phyloP scores from a whole-genome alignment of 371 early-diverging fungal species.

The Paraphysoderma sedebokerense region DNA sequence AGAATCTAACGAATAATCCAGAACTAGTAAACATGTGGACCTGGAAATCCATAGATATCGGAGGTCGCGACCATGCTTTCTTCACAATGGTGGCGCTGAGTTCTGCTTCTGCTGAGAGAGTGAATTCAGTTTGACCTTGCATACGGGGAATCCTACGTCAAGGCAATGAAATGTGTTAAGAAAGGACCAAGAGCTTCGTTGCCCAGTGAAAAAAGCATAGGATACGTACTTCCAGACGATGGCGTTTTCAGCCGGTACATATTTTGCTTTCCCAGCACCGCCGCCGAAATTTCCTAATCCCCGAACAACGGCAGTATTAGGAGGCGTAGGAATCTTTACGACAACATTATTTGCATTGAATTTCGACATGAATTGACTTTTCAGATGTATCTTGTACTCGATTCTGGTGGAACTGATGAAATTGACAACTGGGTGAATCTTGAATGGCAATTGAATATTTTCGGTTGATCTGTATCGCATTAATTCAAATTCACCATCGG shows the following conservation, averaged over 20 bases:
- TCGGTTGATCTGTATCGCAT: slow-evolving; percentile 82
- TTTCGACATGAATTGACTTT: slow-evolving; percentile 57
- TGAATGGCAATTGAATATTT: slow-evolving; percentile 70
- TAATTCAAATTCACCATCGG: slow-evolving; percentile 85
- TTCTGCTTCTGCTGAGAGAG: slow-evolving; percentile 50
- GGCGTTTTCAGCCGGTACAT: slow-evolving; percentile 62
- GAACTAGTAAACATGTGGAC: slow-evolving; percentile 71
- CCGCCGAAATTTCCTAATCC: slow-evolving; percentile 35
- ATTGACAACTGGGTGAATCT: slow-evolving; percentile 64
- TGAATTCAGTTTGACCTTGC: slow-evolving; percentile 63
- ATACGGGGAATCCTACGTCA: slow-evolving; percentile 49
- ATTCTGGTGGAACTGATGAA: slow-evolving; percentile 56
- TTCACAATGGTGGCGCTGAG: slow-evolving; percentile 48
- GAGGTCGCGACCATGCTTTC: slow-evolving; percentile 75
- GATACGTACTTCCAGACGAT: slow-evolving; percentile 75
- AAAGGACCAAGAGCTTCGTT: background rate
- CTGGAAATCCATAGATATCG: slow-evolving; percentile 72
- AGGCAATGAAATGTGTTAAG: background rate
- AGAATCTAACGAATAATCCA: slow-evolving; percentile 66
- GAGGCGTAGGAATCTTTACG: slow-evolving; percentile 64
- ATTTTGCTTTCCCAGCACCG: slow-evolving; percentile 57
- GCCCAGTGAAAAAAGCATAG: background rate
- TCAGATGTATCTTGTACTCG: slow-evolving; percentile 58
- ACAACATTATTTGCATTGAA: slow-evolving; percentile 63
- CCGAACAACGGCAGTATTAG: slow-evolving; percentile 54